Percentiles rank a stretch among this genome's conserved stretches.
These are phyloP conservation scores for Garcia nutans DNA, from an alignment of 345 rosid genomes.

Conservation along the genomic window DNA sequence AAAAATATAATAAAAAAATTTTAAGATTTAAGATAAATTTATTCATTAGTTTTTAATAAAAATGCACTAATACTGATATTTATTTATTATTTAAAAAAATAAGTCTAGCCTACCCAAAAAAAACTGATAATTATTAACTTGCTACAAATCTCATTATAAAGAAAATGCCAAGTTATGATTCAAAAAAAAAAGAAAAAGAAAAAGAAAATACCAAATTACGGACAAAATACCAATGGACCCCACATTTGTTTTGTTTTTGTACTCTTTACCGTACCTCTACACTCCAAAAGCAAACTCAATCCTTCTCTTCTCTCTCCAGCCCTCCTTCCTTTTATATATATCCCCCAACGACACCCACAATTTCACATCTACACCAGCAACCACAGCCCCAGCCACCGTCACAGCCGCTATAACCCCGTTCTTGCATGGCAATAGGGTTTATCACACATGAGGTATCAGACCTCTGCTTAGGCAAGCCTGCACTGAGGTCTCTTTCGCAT, in stretches of 20 bases:
- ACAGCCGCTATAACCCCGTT: neutral
- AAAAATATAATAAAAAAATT: no score
- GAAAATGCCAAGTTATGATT: no score
- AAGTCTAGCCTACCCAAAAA: no score
- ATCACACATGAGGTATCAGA: conserved; percentile 64
- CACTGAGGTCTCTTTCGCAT: conserved; percentile 58
- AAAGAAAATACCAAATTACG: neutral
- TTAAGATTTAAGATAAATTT: no score
- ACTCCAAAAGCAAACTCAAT: neutral
- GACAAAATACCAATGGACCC: conserved; percentile 20
- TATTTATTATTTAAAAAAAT: no score
- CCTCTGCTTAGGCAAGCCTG: conserved; percentile 95
- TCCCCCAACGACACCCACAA: neutral
- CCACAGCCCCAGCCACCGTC: neutral
- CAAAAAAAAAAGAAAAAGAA: no score
- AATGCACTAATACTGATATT: no score
- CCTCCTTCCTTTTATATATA: neutral
- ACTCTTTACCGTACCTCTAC: conserved; percentile 17
- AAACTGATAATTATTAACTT: no score
- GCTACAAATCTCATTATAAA: no score
- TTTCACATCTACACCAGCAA: neutral
- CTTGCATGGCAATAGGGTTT: conserved; percentile 76
- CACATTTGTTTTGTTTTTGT: neutral
- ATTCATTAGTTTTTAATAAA: no score
- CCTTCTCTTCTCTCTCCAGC: neutral